Evolutionary conservation across 305 asterid species (phyloP).

Genomic region (Fraxinus dipetala): DNA sequence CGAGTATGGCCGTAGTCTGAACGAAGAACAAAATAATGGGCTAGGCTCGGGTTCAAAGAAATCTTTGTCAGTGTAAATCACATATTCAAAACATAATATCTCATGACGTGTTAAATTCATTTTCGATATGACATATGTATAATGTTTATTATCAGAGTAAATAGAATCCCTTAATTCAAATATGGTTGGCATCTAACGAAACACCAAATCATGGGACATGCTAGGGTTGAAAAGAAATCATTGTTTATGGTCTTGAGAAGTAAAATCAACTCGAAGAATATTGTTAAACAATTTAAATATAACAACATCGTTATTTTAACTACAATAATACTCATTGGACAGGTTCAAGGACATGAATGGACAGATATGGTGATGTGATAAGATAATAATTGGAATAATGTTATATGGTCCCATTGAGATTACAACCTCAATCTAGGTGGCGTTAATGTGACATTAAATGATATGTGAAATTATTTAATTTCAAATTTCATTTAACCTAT

Average conservation of each 20-base stretch:
- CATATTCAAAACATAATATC: too few species aligned
- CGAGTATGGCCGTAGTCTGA: not conserved
- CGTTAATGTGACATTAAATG: too few species aligned
- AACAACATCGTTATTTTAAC: not conserved
- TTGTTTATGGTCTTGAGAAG: not conserved
- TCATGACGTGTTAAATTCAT: not conserved
- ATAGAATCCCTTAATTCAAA: not conserved
- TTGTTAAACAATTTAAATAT: too few species aligned
- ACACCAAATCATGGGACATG: not conserved
- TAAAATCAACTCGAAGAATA: not conserved
- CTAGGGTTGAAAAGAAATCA: not conserved
- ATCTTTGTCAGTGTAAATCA: not conserved
- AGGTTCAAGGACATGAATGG: too few species aligned
- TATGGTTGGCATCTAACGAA: not conserved
- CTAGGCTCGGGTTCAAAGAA: not conserved
- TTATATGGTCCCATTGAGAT: too few species aligned
- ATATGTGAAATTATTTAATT: too few species aligned
- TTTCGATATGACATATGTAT: not conserved
- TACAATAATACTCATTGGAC: too few species aligned
- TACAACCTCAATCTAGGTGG: too few species aligned
- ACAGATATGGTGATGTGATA: too few species aligned
- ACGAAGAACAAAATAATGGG: not conserved
- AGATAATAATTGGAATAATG: too few species aligned
- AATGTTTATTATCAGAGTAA: too few species aligned
- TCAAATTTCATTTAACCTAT: too few species aligned